Percentiles rank a stretch among this genome's conserved stretches.
Evolutionary conservation across 768 basidiomycete genomes (phyloP).

Genomic region (Collybiopsis confluens): DNA sequence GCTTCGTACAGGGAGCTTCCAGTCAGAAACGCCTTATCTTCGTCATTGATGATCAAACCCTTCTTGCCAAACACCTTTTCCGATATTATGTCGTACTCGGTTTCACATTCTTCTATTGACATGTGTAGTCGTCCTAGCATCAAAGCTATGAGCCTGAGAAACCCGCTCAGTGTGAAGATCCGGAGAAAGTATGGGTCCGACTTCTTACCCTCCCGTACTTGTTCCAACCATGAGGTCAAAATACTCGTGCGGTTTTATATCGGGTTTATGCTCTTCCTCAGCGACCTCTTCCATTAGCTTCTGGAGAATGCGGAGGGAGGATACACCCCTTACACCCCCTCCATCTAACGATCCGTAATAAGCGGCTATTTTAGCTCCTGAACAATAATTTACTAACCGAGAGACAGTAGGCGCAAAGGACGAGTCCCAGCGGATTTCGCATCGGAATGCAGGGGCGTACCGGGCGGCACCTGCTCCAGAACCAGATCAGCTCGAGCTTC

Average conservation of each 20-base stretch:
- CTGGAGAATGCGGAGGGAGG: slow-evolving; percentile 25
- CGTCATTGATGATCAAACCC: slow-evolving; percentile 10
- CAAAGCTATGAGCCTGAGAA: slow-evolving; percentile 26
- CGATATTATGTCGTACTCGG: slow-evolving; percentile 22
- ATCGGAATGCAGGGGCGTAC: too few species aligned
- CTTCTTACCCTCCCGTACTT: slow-evolving; percentile 30
- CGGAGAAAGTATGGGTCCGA: background rate
- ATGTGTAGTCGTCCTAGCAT: slow-evolving; percentile 35
- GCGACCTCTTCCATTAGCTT: slow-evolving; percentile 25
- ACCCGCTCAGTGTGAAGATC: background rate
- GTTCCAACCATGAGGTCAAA: slow-evolving; percentile 34
- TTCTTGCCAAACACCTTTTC: slow-evolving; percentile 25
- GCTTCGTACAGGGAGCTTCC: slow-evolving; percentile 20
- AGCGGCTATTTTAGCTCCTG: too few species aligned
- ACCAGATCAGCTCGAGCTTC: too few species aligned
- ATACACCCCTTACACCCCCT: slow-evolving; percentile 32
- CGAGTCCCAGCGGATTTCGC: slow-evolving; percentile 14
- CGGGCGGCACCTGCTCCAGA: too few species aligned
- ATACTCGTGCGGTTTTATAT: slow-evolving; percentile 24
- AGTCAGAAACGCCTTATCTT: slow-evolving; percentile 8
- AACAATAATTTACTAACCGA: slow-evolving; percentile 17
- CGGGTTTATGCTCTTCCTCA: slow-evolving; percentile 9
- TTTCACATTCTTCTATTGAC: slow-evolving; percentile 29
- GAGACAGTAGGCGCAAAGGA: slow-evolving; percentile 24
- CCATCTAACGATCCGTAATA: slow-evolving; percentile 19